These are phyloP conservation scores for Schoenoplectus tabernaemontani DNA, from an alignment of 202 grass and related monocot species.

Conservation along the genomic window DNA sequence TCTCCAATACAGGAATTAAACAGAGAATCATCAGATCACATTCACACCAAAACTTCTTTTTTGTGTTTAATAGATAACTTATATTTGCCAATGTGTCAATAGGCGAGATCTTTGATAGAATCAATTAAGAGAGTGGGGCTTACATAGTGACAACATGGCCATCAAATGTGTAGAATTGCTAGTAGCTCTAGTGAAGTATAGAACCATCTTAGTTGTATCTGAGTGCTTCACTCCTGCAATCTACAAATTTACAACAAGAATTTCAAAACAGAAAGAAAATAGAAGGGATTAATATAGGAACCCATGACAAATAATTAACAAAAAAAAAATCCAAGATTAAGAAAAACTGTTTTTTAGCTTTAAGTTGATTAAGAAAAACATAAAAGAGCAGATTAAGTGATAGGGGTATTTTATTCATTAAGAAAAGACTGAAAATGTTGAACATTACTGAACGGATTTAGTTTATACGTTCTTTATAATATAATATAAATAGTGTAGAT, in stretches of 20 bases:
- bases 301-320: not conserved
- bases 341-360: not conserved
- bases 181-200: slow-evolving; percentile 93
- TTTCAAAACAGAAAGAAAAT: not conserved
- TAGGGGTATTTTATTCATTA: too few relatives aligned
- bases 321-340: not conserved
- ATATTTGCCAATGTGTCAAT: not conserved
- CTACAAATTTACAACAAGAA: slow-evolving; percentile 24
- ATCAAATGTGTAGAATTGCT: slow-evolving; percentile 96
- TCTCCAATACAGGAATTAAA: not conserved
- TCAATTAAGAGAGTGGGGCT: slow-evolving; percentile 2
- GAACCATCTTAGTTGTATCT: slow-evolving; percentile 52
- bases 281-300: not conserved
- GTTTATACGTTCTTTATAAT: too few relatives aligned
- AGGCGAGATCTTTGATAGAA: not conserved
- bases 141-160: slow-evolving; percentile 94
- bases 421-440: too few relatives aligned
- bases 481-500: too few relatives aligned
- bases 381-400: too few relatives aligned
- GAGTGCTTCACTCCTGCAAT: slow-evolving; percentile 66
- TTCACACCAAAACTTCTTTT: not conserved
- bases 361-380: too few relatives aligned
- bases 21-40: not conserved
- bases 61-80: not conserved
- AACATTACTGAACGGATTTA: too few relatives aligned